Base-by-base conservation (phyloP, 2,329 filamentous ascomycete species). In the Pyricularia pennisetigena region DNA sequence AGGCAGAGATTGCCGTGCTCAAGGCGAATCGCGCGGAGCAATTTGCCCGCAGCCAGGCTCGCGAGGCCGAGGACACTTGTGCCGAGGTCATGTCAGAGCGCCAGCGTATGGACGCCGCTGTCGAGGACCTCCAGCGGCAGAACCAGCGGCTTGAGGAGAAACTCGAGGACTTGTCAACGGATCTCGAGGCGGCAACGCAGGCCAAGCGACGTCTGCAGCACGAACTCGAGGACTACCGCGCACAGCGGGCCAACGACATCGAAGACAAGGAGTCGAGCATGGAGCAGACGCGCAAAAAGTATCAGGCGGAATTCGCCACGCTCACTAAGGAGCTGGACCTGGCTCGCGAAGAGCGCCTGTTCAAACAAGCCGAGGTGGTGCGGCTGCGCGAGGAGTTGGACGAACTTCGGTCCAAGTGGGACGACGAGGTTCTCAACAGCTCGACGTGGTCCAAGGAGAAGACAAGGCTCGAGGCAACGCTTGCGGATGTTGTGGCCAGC, bases 371-470 rank as follows among this genome's bases (percentile, higher is more conserved):
- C 49, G 94, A 97, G 78, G 96, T 94, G 71, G 86, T 90, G 20
- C 89, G 93, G 63, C 85, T 99, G 67, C 90, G 94, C n/a, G 94
- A 98, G 76, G 95, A 99, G 79, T 88, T 98, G 28, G 95, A 99
- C 74, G 93, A 97, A 74, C 85, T 98, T 69, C 89, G 95, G 72
- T 93, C 90, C 73, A 98, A 98, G 80, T 98, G 95, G 94, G 95
- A 99, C 74, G 93, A 98, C 74, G 94, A 99, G 79, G 93, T 98
- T 12, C 87, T 98, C 73, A 98, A 98, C 80, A 97, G 93, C 78
- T 97, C 93, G 20, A 97, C 94, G 0, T 98, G 95, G 94, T 94
- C 94, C 14, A 99, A 99, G 81, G 94, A 99, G 80, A 98, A 98
- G 82, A 86, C 93, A 20, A 90, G 94, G 20, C 85, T 99, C 59